Evolutionary conservation across 805 yeast species (phyloP).

Genomic region (Yarrowia bubula): DNA sequence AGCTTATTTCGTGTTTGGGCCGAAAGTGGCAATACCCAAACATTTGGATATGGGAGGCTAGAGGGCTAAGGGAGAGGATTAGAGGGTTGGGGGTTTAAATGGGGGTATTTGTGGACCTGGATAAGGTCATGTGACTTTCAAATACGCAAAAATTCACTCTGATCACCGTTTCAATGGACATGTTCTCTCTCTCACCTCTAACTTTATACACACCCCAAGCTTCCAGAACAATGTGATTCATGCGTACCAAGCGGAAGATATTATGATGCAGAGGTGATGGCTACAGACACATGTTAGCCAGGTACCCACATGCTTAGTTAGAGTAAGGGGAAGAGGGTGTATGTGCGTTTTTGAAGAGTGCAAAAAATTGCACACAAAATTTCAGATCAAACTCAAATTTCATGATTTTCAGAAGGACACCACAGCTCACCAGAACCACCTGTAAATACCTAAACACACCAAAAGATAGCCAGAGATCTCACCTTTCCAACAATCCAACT

Average conservation of each 20-base stretch:
- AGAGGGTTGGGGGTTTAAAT: too few relatives aligned
- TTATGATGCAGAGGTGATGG: not conserved
- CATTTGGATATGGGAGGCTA: not conserved
- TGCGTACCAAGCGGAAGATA: not conserved
- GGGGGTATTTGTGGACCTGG: not conserved
- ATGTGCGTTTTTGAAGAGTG: too few relatives aligned
- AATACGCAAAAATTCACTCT: too few relatives aligned
- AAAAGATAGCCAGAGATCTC: too few relatives aligned
- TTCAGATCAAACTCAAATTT: too few relatives aligned
- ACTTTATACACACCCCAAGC: not conserved
- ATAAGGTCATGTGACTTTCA: not conserved
- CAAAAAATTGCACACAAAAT: too few relatives aligned
- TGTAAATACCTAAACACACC: too few relatives aligned
- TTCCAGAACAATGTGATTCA: not conserved
- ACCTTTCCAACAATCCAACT: too few relatives aligned
- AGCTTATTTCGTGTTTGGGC: not conserved
- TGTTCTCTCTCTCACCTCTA: not conserved
- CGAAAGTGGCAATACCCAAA: slow-evolving; percentile 4
- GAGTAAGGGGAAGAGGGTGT: not conserved
- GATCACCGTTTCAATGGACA: not conserved
- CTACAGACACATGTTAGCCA: too few relatives aligned
- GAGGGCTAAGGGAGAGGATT: not conserved
- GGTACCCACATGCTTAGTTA: too few relatives aligned
- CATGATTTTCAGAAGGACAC: too few relatives aligned
- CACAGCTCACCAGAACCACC: too few relatives aligned